Evolutionary conservation across 371 early-diverging fungal species (phyloP).

Genomic region (Apophysomyces trapeziformis): DNA sequence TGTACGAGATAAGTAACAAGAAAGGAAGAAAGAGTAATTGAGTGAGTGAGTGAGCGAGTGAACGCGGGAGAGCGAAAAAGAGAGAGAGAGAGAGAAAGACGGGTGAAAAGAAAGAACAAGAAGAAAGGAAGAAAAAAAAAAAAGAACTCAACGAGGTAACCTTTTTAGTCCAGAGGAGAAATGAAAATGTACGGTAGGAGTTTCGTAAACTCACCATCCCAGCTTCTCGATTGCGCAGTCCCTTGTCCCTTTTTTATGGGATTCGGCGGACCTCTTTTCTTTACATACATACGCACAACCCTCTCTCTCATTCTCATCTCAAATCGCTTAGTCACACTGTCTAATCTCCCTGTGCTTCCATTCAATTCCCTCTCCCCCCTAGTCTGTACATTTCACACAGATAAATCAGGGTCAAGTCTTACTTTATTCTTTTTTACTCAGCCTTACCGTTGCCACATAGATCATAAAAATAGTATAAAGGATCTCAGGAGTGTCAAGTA

Average conservation of each 20-base stretch:
- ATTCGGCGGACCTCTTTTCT: too few species aligned
- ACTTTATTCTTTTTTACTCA: not conserved
- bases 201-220: not conserved
- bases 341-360: too few species aligned
- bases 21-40: conserved; percentile 14
- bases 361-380: not conserved
- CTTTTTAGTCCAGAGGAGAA: conserved; percentile 10
- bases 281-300: too few species aligned
- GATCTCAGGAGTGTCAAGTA: conserved; percentile 7
- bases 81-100: conserved; percentile 11
- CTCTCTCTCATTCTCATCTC: too few species aligned
- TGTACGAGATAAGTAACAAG: conserved; percentile 6
- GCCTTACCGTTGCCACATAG: not conserved
- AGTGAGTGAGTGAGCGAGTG: not conserved
- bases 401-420: not conserved
- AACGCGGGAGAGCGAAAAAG: not conserved
- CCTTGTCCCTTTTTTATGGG: too few species aligned
- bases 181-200: not conserved
- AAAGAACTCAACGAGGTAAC: conserved; percentile 12
- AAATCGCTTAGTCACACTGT: too few species aligned
- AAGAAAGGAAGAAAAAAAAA: conserved; percentile 6
- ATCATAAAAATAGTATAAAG: conserved; percentile 5
- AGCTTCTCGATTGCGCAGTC: conserved; percentile 11
- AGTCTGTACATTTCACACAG: not conserved
- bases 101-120: not conserved